Conservation (phyloP, 495 filamentous ascomycete genomes). For the Tuber aestivum region DNA sequence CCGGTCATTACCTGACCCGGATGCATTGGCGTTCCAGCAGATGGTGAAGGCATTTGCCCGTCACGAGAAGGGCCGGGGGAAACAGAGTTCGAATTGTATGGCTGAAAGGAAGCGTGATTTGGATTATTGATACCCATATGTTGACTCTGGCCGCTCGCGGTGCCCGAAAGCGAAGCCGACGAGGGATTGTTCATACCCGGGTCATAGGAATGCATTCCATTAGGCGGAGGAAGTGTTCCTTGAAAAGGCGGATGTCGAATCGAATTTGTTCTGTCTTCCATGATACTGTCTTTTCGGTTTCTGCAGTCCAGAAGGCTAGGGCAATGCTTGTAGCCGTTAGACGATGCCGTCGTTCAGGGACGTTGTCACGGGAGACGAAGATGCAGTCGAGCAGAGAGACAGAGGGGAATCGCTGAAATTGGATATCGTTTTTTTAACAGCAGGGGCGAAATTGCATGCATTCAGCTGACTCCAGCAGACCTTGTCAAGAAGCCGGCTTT, state of each 20-base stretch:
- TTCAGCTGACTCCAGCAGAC: slow-evolving; percentile 36
- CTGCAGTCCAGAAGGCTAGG: slow-evolving; percentile 18
- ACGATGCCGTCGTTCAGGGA: slow-evolving; percentile 14
- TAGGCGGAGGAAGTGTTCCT: slow-evolving; percentile 31
- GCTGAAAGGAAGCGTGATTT: slow-evolving; percentile 32
- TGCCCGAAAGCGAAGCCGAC: slow-evolving; percentile 27
- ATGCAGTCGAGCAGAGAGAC: slow-evolving; percentile 29
- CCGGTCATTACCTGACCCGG: slow-evolving; percentile 44
- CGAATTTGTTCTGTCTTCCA: slow-evolving; percentile 38
- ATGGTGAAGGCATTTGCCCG: slow-evolving; percentile 37
- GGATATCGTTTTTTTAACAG: slow-evolving; percentile 30
- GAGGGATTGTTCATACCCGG: slow-evolving; percentile 28
- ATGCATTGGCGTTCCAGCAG: slow-evolving; percentile 31
- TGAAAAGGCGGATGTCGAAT: slow-evolving; percentile 33
- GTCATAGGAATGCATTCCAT: slow-evolving; percentile 36
- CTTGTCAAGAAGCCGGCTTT: slow-evolving; percentile 28
- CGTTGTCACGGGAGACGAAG: slow-evolving; percentile 31
- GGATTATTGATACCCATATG: slow-evolving; percentile 31
- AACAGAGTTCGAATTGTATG: slow-evolving; percentile 40
- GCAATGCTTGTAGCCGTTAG: slow-evolving; percentile 34
- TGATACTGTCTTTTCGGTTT: slow-evolving; percentile 17
- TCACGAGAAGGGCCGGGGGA: slow-evolving; percentile 40
- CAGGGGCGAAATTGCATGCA: slow-evolving; percentile 30
- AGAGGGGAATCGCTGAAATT: slow-evolving; percentile 21
- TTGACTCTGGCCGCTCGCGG: slow-evolving; percentile 26